These are phyloP conservation scores for Eremothecium gossypii DNA, from an alignment of 1,139 yeast genomes.

Conservation along the genomic window DNA sequence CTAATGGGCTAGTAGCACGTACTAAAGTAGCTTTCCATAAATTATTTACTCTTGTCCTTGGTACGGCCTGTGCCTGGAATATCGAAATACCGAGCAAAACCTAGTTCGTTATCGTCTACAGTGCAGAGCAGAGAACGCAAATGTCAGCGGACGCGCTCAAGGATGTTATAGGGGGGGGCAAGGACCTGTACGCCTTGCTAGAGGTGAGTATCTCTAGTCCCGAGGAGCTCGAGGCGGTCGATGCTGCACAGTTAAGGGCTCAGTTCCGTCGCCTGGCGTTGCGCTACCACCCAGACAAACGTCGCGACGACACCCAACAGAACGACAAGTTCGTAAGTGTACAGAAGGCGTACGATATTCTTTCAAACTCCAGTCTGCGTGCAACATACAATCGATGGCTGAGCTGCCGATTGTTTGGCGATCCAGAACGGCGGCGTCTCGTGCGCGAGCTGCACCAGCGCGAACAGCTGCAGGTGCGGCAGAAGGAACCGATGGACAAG, in stretches of 20 bases:
- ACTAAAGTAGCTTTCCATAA: not conserved
- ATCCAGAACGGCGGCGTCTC: constrained; percentile 9
- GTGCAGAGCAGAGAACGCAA: not conserved
- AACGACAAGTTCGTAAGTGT: constrained; percentile 50
- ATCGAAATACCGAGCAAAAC: not conserved
- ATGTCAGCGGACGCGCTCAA: not conserved
- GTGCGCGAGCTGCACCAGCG: constrained; percentile 9
- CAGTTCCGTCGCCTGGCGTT: constrained; percentile 84
- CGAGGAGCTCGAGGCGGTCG: constrained; percentile 4
- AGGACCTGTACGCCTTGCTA: constrained; percentile 15
- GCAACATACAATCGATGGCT: constrained; percentile 42
- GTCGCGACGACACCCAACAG: constrained; percentile 61
- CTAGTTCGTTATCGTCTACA: not conserved
- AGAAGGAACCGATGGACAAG: not conserved
- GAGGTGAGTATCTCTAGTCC: constrained; percentile 7
- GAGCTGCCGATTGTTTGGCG: constrained; percentile 2
- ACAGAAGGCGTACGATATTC: constrained; percentile 53
- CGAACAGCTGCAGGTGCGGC: constrained; percentile 2
- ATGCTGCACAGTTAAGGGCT: constrained; percentile 50
- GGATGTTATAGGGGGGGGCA: not conserved
- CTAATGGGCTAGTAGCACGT: constrained; percentile 30
- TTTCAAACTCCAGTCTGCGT: constrained; percentile 46
- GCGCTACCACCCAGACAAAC: constrained; percentile 86
- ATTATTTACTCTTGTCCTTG: too few relatives aligned
- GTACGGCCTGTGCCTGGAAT: too few relatives aligned